phyloP scores from a whole-genome alignment of 1,284 basidiomycete species.

The Veloporphyrellus conicus region DNA sequence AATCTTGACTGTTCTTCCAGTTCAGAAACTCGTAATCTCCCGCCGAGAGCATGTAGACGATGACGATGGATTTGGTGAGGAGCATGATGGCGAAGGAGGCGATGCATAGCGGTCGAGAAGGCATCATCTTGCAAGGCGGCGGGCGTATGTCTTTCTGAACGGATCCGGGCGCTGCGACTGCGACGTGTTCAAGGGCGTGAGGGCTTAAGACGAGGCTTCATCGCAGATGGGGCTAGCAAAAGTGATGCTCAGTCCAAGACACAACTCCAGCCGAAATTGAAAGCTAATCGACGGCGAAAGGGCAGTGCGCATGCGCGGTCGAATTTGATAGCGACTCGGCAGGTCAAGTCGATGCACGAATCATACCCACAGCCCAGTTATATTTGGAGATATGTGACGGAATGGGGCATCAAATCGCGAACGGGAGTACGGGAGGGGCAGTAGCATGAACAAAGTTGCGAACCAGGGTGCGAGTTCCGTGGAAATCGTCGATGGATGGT shows the following conservation, averaged over 20 bases:
- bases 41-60: conserved; percentile 22
- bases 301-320: not conserved
- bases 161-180: not conserved
- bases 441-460: no score
- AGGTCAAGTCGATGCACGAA: not conserved
- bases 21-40: conserved; percentile 17
- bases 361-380: no score
- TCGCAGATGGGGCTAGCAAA: conserved; percentile 6
- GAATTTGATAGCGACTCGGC: not conserved
- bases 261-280: not conserved
- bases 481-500: no score
- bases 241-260: conserved; percentile 3
- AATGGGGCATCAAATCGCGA: not conserved
- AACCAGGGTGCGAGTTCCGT: no score
- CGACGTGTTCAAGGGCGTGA: not conserved
- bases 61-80: conserved; percentile 19
- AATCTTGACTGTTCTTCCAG: conserved; percentile 20
- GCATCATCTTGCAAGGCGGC: conserved; percentile 14
- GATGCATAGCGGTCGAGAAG: conserved; percentile 12
- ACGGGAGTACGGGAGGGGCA: not conserved
- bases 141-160: not conserved
- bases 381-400: no score
- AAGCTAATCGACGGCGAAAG: conserved; percentile 1
- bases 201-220: not conserved
- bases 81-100: conserved; percentile 17